Conservation (phyloP, 2,329 filamentous ascomycete genomes). For the Fusarium siculi region DNA sequence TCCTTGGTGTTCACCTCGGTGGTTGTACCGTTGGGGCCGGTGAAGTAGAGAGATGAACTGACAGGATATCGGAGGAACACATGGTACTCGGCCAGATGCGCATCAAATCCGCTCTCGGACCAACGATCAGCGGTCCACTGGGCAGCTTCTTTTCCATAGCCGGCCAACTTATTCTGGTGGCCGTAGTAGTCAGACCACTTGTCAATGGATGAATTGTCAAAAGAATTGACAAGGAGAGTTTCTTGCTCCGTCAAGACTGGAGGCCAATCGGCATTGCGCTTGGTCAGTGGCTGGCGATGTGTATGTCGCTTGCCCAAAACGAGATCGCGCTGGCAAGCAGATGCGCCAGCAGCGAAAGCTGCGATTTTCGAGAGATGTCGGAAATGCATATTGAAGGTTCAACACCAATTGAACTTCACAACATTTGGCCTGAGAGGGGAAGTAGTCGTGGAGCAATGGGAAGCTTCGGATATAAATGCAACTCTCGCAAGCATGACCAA, state of each 20-base stretch:
- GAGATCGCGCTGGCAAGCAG: conserved; percentile 48
- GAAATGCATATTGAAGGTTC: conserved; percentile 27
- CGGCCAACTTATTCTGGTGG: conserved; percentile 52
- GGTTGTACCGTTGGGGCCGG: conserved; percentile 55
- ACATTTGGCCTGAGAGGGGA: neutral
- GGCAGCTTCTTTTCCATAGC: conserved; percentile 50
- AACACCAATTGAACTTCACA: neutral
- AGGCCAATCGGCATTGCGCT: conserved; percentile 50
- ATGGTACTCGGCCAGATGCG: conserved; percentile 60
- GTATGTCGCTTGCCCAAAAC: conserved; percentile 44
- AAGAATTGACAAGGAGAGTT: conserved; percentile 49
- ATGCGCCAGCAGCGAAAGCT: conserved; percentile 36
- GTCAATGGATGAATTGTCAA: conserved; percentile 52
- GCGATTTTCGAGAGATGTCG: conserved; percentile 28
- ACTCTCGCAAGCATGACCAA: neutral
- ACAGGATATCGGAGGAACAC: conserved; percentile 71
- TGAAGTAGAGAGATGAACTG: conserved; percentile 60
- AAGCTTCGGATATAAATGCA: conserved; percentile 33
- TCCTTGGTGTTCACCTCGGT: conserved; percentile 77
- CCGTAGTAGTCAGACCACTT: conserved; percentile 54
- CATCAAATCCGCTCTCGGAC: conserved; percentile 49
- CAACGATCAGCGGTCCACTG: conserved; percentile 54
- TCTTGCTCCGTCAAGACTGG: conserved; percentile 49
- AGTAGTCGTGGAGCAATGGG: neutral
- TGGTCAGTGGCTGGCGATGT: conserved; percentile 46